Percentiles rank a stretch among this genome's conserved stretches.
Conservation (phyloP, 306 rosid species). For the Vigna radiata region DNA sequence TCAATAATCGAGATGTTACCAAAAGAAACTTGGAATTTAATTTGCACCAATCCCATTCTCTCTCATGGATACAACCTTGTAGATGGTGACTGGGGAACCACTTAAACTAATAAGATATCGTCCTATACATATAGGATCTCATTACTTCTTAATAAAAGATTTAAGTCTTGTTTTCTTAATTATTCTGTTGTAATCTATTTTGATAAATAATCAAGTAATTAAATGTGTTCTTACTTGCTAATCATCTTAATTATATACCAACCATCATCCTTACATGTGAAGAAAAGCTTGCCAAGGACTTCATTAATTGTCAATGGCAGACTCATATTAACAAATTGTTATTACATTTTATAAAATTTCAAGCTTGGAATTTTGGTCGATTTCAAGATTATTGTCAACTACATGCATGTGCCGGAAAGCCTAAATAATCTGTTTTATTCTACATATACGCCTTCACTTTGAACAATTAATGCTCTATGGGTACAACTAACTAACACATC, state of each 20-base stretch:
- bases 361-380: slow-evolving; percentile 73
- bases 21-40: not conserved
- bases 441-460: slow-evolving; percentile 41
- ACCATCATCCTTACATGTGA: slow-evolving; percentile 56
- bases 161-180: not conserved
- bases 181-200: not conserved
- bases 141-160: not conserved
- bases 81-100: not conserved
- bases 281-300: slow-evolving; percentile 36
- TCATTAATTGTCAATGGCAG: slow-evolving; percentile 17
- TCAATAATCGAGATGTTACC: slow-evolving; percentile 4
- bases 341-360: slow-evolving; percentile 46
- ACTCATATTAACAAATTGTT: slow-evolving; percentile 14
- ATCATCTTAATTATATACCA: slow-evolving; percentile 13
- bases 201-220: not conserved
- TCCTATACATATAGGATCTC: not conserved
- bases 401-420: slow-evolving; percentile 52
- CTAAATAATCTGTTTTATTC: slow-evolving; percentile 38
- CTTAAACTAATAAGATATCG: not conserved
- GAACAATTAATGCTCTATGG: slow-evolving; percentile 38
- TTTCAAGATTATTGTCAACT: slow-evolving; percentile 59
- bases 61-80: not conserved
- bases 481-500: slow-evolving; percentile 52
- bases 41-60: slow-evolving; percentile 1
- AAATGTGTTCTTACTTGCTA: slow-evolving; percentile 18